Base-by-base conservation (phyloP, 179 eudicot species). In the Vitellaria paradoxa region DNA sequence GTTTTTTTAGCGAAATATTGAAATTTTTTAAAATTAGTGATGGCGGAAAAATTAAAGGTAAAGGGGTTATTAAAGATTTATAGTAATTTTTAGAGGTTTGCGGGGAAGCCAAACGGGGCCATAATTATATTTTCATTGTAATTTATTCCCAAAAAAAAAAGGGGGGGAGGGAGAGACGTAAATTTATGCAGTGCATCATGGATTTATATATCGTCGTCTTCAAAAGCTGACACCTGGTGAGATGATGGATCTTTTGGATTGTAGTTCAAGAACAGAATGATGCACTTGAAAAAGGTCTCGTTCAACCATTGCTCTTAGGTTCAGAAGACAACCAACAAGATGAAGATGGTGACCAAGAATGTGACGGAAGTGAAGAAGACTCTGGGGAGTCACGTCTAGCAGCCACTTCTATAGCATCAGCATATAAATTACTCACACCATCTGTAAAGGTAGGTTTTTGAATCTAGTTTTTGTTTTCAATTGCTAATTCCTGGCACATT, bases 361-460 rank as follows among this genome's bases (percentile, higher is more conserved):
- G 56, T 80, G 96, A 88, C 66, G 89, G 21, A 47, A 90, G 93
- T 86, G 97, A 91, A 87, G 97, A 90, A 86, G 87, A 92, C 75
- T 66, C 83, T 10, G 90, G 89, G 85, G 93, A 91, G 42, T 84
- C 89, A 76, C 94, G 90, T 59, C 72, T 30, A 70, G 90, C 98
- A 70, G 97, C 87, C 74, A 90, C 82, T 78, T 92, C 98, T 60
- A 72, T 94, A 26, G 85, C 76, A 64, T 72, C 88, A 70, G 98
- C 98, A 64, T 94, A 93, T 85, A 88, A 91, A 78, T 81, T 93
- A 78, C 97, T 93, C 73, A 93, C 97, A 17, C 97, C 97, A 65
- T 91, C 97, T 17, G 91, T 91, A 62, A 93, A 91, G 92, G 97
- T 93, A 84, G 65, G 72, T 18, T 17, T 78, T 65, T 14, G 13